phyloP scores from a whole-genome alignment of 768 basidiomycete genomes.

The Paxillus involutus region DNA sequence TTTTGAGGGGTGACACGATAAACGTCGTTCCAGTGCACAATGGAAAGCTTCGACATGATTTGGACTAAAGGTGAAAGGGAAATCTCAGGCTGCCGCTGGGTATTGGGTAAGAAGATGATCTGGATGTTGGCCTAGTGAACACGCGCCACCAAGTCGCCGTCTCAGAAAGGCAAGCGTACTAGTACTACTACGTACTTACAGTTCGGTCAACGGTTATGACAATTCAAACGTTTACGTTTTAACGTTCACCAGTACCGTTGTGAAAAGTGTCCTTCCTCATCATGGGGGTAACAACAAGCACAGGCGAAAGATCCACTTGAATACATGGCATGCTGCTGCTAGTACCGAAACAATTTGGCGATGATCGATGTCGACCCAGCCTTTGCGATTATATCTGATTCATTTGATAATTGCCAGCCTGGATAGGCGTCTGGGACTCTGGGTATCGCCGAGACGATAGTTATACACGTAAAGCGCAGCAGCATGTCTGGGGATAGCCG shows the following conservation, averaged over 20 bases:
- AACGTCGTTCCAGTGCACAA: slow-evolving; percentile 80
- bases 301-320: no score
- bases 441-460: not conserved
- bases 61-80: not conserved
- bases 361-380: no score
- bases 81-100: slow-evolving; percentile 2
- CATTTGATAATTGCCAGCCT: not conserved
- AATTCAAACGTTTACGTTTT: no score
- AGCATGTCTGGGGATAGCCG: slow-evolving; percentile 4
- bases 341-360: no score
- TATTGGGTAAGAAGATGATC: not conserved
- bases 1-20: slow-evolving; percentile 83
- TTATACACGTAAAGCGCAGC: not conserved
- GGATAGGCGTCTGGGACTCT: not conserved
- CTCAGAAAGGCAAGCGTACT: no score
- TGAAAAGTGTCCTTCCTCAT: no score
- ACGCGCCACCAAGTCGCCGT: no score
- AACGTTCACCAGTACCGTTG: no score
- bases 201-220: no score
- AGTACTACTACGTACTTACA: no score
- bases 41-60: slow-evolving; percentile 39
- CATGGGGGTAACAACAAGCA: no score
- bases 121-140: not conserved
- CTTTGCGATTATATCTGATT: not conserved
- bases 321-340: no score